These are phyloP conservation scores for Sinapis alba DNA, from an alignment of 441 rosid genomes.

Conservation along the genomic window DNA sequence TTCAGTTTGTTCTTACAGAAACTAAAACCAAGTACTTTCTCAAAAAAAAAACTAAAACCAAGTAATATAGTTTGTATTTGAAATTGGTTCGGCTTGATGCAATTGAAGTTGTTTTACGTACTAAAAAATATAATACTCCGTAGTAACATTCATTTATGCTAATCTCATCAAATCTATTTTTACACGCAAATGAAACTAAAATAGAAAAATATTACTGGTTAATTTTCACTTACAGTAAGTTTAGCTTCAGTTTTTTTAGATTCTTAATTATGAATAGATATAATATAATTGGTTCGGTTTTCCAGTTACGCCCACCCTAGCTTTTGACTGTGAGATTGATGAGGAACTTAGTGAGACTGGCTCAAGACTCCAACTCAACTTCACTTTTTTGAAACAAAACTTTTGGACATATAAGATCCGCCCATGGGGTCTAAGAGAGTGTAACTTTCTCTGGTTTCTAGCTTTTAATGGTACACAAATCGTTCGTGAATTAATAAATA, in stretches of 20 bases:
- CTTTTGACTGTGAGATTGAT: neutral
- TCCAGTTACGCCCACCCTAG: neutral
- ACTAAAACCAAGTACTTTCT: neutral
- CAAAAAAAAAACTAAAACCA: neutral
- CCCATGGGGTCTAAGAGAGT: conserved; percentile 27
- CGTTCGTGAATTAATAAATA: neutral
- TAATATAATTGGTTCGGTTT: neutral
- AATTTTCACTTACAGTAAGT: neutral
- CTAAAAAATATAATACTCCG: neutral
- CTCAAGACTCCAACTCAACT: conserved; percentile 9
- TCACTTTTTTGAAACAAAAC: conserved; percentile 29
- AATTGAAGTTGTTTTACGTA: neutral
- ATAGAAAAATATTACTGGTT: neutral
- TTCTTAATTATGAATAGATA: neutral
- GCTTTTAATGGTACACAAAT: conserved; percentile 13
- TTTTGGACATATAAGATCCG: conserved; percentile 24
- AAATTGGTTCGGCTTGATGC: neutral
- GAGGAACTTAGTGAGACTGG: neutral
- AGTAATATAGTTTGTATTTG: neutral
- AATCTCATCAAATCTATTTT: neutral
- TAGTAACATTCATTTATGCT: neutral
- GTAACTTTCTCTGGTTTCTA: neutral
- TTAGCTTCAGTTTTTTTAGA: neutral
- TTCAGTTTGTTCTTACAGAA: neutral
- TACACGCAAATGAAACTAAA: too few species aligned